Percentiles rank a stretch among this genome's conserved stretches.
Conservation (phyloP, 257 asterid genomes). For the Fraxinus cuspidata region DNA sequence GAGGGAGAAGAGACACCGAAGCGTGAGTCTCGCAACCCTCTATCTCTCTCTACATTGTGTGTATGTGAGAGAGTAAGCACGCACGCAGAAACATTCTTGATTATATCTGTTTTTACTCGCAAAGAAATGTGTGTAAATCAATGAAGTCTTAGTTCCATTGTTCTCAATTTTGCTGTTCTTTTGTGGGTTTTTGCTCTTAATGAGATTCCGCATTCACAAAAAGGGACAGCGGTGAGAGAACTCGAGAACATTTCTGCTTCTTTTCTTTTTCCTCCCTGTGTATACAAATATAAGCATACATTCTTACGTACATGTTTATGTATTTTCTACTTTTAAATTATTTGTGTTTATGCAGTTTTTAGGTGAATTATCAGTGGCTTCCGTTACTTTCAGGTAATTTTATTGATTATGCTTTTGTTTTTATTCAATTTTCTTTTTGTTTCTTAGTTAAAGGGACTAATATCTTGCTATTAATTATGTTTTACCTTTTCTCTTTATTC, state of each 20-base stretch:
- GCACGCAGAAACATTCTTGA: neutral
- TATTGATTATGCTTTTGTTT: no score
- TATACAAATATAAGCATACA: neutral
- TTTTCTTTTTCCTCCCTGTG: no score
- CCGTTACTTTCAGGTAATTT: slow-evolving; percentile 26
- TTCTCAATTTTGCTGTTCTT: slow-evolving; percentile 11
- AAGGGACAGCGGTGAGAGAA: neutral
- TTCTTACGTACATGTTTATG: neutral
- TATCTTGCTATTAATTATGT: slow-evolving; percentile 23
- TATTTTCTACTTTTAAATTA: neutral
- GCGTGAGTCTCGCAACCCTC: slow-evolving; percentile 18
- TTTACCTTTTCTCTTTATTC: slow-evolving; percentile 25
- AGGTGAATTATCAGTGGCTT: neutral
- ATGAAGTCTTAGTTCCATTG: slow-evolving; percentile 10
- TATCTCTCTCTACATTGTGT: neutral
- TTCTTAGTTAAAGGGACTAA: slow-evolving; percentile 16
- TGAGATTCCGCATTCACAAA: neutral
- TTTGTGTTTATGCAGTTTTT: slow-evolving; percentile 6
- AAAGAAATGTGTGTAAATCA: slow-evolving; percentile 27
- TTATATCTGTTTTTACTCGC: slow-evolving; percentile 14
- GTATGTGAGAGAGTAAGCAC: slow-evolving; percentile 11
- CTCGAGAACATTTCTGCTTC: neutral
- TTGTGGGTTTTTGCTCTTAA: neutral
- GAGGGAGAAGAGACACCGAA: slow-evolving; percentile 34
- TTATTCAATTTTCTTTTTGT: slow-evolving; percentile 23